Evolutionary conservation across 2,329 filamentous ascomycete genomes (phyloP).

Genomic region (Blumeriella jaapii): DNA sequence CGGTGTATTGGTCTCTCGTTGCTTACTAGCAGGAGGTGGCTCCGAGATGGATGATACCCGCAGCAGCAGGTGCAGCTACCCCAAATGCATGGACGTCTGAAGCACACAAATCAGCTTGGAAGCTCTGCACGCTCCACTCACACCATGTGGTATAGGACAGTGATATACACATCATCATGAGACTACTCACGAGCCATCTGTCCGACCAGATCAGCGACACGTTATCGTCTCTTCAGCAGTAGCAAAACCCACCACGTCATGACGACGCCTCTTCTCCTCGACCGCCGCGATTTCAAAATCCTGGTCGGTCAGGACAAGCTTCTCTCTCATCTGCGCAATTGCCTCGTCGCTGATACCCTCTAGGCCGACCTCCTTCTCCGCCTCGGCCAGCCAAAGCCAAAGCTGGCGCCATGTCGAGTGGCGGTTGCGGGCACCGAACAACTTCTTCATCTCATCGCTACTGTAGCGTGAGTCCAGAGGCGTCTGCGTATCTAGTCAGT

Average conservation of each 20-base stretch:
- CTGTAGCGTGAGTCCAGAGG: conserved; percentile 58
- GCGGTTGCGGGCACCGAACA: conserved; percentile 65
- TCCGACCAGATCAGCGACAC: too few relatives aligned
- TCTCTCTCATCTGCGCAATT: conserved; percentile 62
- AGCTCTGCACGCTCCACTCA: too few relatives aligned
- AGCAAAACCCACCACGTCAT: conserved; percentile 49
- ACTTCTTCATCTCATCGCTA: conserved; percentile 54
- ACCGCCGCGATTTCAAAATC: conserved; percentile 64
- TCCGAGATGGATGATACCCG: conserved; percentile 62
- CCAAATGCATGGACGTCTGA: conserved; percentile 71
- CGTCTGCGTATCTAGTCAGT: conserved; percentile 38
- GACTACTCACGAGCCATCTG: too few relatives aligned
- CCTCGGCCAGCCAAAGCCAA: conserved; percentile 76
- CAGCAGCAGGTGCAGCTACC: conserved; percentile 60
- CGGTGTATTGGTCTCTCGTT: neutral
- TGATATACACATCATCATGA: too few relatives aligned
- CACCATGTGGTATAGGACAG: too few relatives aligned
- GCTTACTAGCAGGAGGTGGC: conserved; percentile 18
- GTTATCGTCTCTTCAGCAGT: too few relatives aligned
- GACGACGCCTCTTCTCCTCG: conserved; percentile 63
- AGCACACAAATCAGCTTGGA: too few relatives aligned
- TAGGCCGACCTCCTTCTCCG: conserved; percentile 71
- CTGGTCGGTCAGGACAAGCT: conserved; percentile 63
- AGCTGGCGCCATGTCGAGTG: conserved; percentile 40
- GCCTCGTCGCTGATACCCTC: conserved; percentile 58